Evolutionary conservation across 192 early-diverging fungal species (phyloP).

Genomic region (Coemansia sp.): DNA sequence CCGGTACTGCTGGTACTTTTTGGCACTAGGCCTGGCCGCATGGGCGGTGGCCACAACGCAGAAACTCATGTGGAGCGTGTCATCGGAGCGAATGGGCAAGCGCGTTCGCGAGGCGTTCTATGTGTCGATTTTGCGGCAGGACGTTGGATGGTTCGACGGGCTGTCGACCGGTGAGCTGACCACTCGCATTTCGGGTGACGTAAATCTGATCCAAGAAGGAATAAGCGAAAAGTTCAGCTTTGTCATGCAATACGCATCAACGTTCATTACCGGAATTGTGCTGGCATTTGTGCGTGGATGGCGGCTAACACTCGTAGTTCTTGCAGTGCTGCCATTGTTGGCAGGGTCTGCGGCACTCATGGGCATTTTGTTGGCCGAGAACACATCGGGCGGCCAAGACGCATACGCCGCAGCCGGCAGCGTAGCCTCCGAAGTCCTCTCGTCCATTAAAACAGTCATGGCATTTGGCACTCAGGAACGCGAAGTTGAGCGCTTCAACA

Average conservation of each 20-base stretch:
- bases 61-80: slow-evolving; percentile 21
- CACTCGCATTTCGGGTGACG: slow-evolving; percentile 83
- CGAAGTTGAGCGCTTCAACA: slow-evolving; percentile 62
- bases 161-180: slow-evolving; percentile 78
- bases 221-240: slow-evolving; percentile 82
- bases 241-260: slow-evolving; percentile 60
- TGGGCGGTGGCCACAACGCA: slow-evolving; percentile 20
- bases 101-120: slow-evolving; percentile 77
- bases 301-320: slow-evolving; percentile 79
- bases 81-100: slow-evolving; percentile 63
- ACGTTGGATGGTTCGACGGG: slow-evolving; percentile 85
- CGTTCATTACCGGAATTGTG: slow-evolving; percentile 72
- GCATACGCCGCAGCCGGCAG: slow-evolving; percentile 82
- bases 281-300: slow-evolving; percentile 81
- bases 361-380: slow-evolving; percentile 55
- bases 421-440: slow-evolving; percentile 81
- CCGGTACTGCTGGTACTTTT: slow-evolving; percentile 49
- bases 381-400: slow-evolving; percentile 56
- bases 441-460: slow-evolving; percentile 82
- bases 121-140: slow-evolving; percentile 76
- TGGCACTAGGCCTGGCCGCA: slow-evolving; percentile 22
- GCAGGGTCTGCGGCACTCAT: slow-evolving; percentile 58
- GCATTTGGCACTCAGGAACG: slow-evolving; percentile 80
- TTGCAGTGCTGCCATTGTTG: slow-evolving; percentile 74
- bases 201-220: slow-evolving; percentile 83